Conservation (phyloP, 2,329 filamentous ascomycete species). For the Ascochyta clinopodiicola region DNA sequence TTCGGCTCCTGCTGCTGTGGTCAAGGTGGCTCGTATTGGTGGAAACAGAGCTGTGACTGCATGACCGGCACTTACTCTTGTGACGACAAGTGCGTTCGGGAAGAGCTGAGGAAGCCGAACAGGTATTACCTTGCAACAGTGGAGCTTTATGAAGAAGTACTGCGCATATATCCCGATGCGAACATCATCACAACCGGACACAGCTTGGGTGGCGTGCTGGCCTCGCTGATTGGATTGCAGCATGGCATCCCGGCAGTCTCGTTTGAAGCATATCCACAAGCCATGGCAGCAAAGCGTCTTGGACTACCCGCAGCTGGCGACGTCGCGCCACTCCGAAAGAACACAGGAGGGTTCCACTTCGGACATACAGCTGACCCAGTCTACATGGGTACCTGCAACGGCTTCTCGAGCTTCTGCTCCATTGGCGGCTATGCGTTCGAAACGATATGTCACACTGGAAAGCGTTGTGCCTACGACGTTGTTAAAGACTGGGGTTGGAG, state of each 20-base stretch:
- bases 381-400: conserved; percentile 48
- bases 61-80: conserved; percentile 45
- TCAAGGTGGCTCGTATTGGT: conserved; percentile 45
- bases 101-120: conserved; percentile 41
- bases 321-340: conserved; percentile 38
- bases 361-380: conserved; percentile 46
- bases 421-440: conserved; percentile 47
- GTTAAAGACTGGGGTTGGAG: conserved; percentile 48
- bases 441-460: conserved; percentile 46
- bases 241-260: conserved; percentile 43
- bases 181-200: conserved; percentile 46
- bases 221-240: conserved; percentile 43
- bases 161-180: conserved; percentile 41
- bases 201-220: conserved; percentile 44
- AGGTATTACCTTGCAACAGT: conserved; percentile 42
- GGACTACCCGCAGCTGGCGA: conserved; percentile 40
- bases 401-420: conserved; percentile 45
- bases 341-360: conserved; percentile 46
- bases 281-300: conserved; percentile 42
- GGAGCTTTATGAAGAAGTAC: conserved; percentile 43
- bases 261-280: conserved; percentile 47
- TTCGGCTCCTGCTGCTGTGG: conserved; percentile 47
- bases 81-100: conserved; percentile 42
- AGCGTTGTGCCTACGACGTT: conserved; percentile 45
- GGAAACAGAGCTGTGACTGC: conserved; percentile 46